Evolutionary conservation across 2,329 filamentous ascomycete genomes (phyloP).

Genomic region (Aspergillus fructus): DNA sequence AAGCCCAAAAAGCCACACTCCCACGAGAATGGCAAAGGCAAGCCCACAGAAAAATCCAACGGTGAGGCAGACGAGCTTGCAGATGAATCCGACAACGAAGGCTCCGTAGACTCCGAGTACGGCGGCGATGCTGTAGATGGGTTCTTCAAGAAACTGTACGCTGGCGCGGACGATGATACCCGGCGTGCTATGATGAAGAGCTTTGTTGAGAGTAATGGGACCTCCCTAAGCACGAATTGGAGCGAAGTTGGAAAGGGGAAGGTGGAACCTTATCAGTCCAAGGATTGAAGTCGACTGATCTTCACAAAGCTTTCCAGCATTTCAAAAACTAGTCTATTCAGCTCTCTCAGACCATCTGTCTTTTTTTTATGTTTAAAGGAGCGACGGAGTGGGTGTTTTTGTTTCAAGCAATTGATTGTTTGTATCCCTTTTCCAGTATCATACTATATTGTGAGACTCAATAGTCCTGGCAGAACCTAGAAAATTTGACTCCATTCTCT

Average conservation of each 20-base stretch:
- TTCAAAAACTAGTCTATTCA: not conserved
- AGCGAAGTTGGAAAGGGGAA: constrained; percentile 69
- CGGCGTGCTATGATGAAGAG: constrained; percentile 97
- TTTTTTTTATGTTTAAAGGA: not conserved
- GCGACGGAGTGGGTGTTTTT: not conserved
- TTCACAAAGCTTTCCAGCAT: not conserved
- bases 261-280: constrained; percentile 54
- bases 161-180: constrained; percentile 72
- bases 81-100: constrained; percentile 57
- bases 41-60: constrained; percentile 27
- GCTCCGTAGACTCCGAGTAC: constrained; percentile 42
- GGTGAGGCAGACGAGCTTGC: constrained; percentile 36
- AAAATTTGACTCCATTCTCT: not conserved
- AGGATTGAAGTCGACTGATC: constrained; percentile 15
- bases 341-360: not conserved
- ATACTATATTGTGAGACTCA: not conserved
- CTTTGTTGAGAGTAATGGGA: constrained; percentile 90
- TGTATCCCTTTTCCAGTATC: not conserved
- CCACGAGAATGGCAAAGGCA: constrained; percentile 29
- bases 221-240: constrained; percentile 91
- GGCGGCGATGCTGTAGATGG: constrained; percentile 66
- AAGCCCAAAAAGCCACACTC: constrained; percentile 15
- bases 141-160: constrained; percentile 92
- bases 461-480: not conserved
- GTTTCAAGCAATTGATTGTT: not conserved